phyloP scores from a whole-genome alignment of 257 asterid species.

The Solanum pimpinellifolium region DNA sequence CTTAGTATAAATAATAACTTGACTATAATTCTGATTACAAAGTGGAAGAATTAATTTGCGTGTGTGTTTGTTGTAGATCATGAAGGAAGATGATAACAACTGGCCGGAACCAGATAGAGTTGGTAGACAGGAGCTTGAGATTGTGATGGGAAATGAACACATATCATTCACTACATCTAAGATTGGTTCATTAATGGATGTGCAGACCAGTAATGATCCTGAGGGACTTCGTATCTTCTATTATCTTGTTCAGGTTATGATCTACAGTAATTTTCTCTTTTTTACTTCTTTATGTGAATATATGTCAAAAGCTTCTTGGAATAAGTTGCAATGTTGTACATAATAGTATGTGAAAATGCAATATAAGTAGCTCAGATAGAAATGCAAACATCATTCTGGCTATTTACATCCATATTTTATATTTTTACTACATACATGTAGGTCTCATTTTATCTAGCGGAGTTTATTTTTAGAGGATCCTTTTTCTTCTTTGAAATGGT shows the following conservation, averaged over 20 bases:
- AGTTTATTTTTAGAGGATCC: not conserved
- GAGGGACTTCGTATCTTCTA: slow-evolving; percentile 89
- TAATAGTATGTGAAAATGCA: not conserved
- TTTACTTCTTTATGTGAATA: not conserved
- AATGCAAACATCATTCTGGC: not conserved
- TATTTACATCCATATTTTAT: not conserved
- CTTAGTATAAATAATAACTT: not conserved
- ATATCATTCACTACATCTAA: slow-evolving; percentile 96
- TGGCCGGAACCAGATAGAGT: slow-evolving; percentile 99
- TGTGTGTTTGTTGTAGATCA: slow-evolving; percentile 32
- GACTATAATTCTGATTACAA: not conserved
- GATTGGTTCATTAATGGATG: slow-evolving; percentile 97
- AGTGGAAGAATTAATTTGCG: not conserved
- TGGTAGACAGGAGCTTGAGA: slow-evolving; percentile 98
- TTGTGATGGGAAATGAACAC: slow-evolving; percentile 97
- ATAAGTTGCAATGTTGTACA: not conserved
- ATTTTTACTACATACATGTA: not conserved
- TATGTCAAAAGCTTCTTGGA: not conserved
- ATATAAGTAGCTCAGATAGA: not conserved
- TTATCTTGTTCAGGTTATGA: slow-evolving; percentile 88
- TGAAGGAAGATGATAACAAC: slow-evolving; percentile 96
- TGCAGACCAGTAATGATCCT: slow-evolving; percentile 90
- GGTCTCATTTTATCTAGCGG: not conserved
- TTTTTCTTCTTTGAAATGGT: not conserved
- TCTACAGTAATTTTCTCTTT: not conserved